Conservation (phyloP, 805 yeast genomes). For the Cyberlindnera euphorbiiphila region DNA sequence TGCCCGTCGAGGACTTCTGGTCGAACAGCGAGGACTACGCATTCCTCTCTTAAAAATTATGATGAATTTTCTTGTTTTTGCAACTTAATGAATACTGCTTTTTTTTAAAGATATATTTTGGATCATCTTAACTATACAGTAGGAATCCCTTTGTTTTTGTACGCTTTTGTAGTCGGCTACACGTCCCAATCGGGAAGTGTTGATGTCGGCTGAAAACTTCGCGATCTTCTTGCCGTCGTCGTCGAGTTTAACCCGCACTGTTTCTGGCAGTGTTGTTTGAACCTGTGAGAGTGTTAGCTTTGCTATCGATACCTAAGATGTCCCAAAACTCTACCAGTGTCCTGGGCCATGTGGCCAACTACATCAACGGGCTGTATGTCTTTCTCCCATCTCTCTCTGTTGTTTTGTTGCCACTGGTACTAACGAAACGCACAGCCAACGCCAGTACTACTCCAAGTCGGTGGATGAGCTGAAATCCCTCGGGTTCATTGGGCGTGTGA, state of each 20-base stretch:
- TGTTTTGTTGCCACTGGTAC: background rate
- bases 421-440: slow-evolving; percentile 6
- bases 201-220: too few relatives aligned
- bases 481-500: slow-evolving; percentile 56
- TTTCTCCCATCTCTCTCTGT: too few relatives aligned
- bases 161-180: background rate
- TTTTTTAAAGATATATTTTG: too few relatives aligned
- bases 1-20: slow-evolving; percentile 45
- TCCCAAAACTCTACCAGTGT: slow-evolving; percentile 6
- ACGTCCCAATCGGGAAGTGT: background rate
- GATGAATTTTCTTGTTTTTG: background rate
- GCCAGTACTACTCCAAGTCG: slow-evolving; percentile 29
- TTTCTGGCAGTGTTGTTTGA: background rate
- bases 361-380: slow-evolving; percentile 9
- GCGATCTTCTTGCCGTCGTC: too few relatives aligned
- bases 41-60: slow-evolving; percentile 36
- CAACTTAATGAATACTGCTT: background rate
- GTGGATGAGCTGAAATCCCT: slow-evolving; percentile 54
- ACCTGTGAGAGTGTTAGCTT: background rate
- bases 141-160: too few relatives aligned
- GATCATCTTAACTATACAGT: too few relatives aligned
- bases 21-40: slow-evolving; percentile 46
- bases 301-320: too few relatives aligned
- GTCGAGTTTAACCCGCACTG: background rate
- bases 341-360: background rate